These are phyloP conservation scores for Athelia psychrophila DNA, from an alignment of 1,284 basidiomycete genomes.

Conservation along the genomic window DNA sequence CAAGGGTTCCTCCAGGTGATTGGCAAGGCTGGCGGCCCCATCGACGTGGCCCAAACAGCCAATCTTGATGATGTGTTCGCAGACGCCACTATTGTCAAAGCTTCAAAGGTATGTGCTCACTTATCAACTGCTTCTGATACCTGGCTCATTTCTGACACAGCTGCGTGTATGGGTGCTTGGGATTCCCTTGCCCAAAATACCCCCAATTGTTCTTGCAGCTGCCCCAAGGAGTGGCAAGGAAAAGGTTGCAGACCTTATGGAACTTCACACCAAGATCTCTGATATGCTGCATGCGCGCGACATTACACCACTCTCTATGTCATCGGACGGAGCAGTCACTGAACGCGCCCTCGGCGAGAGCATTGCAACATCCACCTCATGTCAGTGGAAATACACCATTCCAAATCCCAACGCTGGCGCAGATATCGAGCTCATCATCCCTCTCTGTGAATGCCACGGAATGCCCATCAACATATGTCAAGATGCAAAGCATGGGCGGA, in stretches of 20 bases:
- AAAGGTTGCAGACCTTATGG: neutral
- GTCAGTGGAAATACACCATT: constrained; percentile 1
- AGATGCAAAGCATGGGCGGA: constrained; percentile 29
- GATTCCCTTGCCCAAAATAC: constrained; percentile 15
- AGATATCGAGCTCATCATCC: constrained; percentile 3
- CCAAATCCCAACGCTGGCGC: neutral
- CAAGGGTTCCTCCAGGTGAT: neutral
- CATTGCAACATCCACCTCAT: constrained; percentile 1
- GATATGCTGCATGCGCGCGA: constrained; percentile 8
- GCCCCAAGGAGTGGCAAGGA: constrained; percentile 10
- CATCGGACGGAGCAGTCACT: constrained; percentile 14
- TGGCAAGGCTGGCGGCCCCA: neutral
- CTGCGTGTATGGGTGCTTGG: constrained; percentile 13
- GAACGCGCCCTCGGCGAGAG: constrained; percentile 8
- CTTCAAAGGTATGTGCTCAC: constrained; percentile 5
- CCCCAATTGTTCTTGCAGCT: constrained; percentile 18
- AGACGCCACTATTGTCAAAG: constrained; percentile 2
- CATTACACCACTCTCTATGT: constrained; percentile 11
- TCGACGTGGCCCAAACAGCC: constrained; percentile 2
- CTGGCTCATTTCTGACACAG: constrained; percentile 6
- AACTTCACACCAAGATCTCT: constrained; percentile 6
- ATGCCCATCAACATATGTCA: constrained; percentile 20
- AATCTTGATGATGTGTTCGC: neutral
- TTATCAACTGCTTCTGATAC: neutral
- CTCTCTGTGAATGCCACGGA: constrained; percentile 6